These are phyloP conservation scores for Aspergillus sclerotioniger DNA, from an alignment of 495 filamentous ascomycete species.

Conservation along the genomic window DNA sequence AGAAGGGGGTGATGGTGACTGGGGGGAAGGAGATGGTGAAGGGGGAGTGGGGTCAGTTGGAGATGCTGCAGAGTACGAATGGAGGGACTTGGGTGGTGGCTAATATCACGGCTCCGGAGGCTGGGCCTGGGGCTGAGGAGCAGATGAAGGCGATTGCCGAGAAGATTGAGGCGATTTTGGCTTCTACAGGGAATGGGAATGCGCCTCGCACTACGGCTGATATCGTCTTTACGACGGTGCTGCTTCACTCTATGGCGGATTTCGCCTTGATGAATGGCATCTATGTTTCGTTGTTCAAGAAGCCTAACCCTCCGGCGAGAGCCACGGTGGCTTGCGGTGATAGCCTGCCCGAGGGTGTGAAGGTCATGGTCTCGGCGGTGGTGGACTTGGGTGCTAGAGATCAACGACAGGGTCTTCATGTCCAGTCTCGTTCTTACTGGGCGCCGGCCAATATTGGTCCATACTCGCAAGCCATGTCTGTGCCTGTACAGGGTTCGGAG, in stretches of 20 bases:
- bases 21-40: background rate
- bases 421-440: conserved; percentile 95
- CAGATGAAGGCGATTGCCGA: conserved; percentile 46
- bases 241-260: conserved; percentile 75
- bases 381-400: conserved; percentile 35
- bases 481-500: conserved; percentile 40
- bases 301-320: conserved; percentile 79
- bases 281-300: conserved; percentile 66
- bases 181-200: conserved; percentile 12
- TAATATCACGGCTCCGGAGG: conserved; percentile 45
- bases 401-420: conserved; percentile 66
- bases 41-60: background rate
- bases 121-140: conserved; percentile 33
- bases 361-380: conserved; percentile 60
- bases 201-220: conserved; percentile 40
- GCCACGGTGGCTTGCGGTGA: conserved; percentile 78
- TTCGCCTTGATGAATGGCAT: conserved; percentile 70
- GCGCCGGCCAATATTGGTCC: conserved; percentile 97
- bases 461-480: conserved; percentile 84
- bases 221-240: conserved; percentile 71
- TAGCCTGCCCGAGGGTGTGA: conserved; percentile 51
- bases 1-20: background rate
- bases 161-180: conserved; percentile 36
- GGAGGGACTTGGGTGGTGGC: conserved; percentile 37
- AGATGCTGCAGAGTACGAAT: conserved; percentile 20